Conservation (phyloP, 2,329 filamentous ascomycete genomes). For the Cytospora schulzeri region DNA sequence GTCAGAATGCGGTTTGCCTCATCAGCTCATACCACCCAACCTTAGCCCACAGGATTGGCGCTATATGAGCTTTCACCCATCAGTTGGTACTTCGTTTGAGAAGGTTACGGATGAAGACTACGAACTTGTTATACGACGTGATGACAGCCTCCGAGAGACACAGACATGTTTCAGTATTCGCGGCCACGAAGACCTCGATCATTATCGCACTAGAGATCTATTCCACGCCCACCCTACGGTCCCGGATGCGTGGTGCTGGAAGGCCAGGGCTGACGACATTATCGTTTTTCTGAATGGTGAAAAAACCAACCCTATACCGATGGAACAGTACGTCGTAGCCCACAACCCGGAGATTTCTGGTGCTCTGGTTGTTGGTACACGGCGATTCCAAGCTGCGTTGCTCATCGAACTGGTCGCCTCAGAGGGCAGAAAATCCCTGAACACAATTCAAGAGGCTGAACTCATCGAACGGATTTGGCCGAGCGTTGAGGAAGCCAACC, state of each 20-base stretch:
- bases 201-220: conserved; percentile 29
- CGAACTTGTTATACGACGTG: conserved; percentile 3
- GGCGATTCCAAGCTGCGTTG: conserved; percentile 2
- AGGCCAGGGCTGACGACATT: conserved; percentile 7
- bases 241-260: conserved; percentile 4
- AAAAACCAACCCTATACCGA: conserved; percentile 6
- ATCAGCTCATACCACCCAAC: conserved; percentile 9
- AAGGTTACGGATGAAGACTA: conserved; percentile 6
- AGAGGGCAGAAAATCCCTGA: background rate
- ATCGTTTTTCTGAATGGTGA: conserved; percentile 13
- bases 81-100: background rate
- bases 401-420: conserved; percentile 43
- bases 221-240: conserved; percentile 1
- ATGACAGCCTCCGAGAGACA: background rate
- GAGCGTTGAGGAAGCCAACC: conserved; percentile 15
- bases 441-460: background rate
- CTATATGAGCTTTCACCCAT: conserved; percentile 12
- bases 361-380: conserved; percentile 5
- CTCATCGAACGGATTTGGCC: conserved; percentile 14
- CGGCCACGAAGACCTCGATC: conserved; percentile 32
- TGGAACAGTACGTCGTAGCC: conserved; percentile 16
- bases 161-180: conserved; percentile 11
- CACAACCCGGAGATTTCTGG: conserved; percentile 24
- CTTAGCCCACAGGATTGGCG: background rate
- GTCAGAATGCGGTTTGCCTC: background rate